A percentile compares a stretch with the other conserved stretches of the same genome.
Evolutionary conservation across 371 early-diverging fungal species (phyloP).

Genomic region (Saksenaea oblongispora): DNA sequence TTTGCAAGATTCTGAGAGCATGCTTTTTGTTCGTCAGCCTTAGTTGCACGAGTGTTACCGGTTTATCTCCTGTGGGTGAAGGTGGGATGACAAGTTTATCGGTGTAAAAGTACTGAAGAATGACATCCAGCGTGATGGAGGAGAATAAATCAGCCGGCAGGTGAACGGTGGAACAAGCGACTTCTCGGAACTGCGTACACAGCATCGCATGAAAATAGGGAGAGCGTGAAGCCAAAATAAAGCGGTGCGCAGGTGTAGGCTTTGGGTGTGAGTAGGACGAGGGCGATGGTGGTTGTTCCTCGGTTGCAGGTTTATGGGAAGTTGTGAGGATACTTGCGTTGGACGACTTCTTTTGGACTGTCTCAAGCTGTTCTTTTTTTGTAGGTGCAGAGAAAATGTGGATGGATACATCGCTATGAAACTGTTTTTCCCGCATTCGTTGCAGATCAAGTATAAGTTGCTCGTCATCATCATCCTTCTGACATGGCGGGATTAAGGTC

Average conservation of each 20-base stretch:
- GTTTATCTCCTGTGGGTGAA: conserved; percentile 7
- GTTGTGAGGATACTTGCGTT: not conserved
- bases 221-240: conserved; percentile 44
- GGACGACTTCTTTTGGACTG: conserved; percentile 8
- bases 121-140: conserved; percentile 17
- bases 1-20: conserved; percentile 38
- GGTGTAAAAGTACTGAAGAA: conserved; percentile 29
- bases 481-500: conserved; percentile 15
- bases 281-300: conserved; percentile 9
- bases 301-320: not conserved
- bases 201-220: conserved; percentile 46
- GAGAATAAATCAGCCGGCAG: conserved; percentile 29
- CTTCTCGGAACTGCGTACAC: conserved; percentile 27
- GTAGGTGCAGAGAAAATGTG: conserved; percentile 13
- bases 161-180: conserved; percentile 15
- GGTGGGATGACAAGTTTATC: conserved; percentile 19
- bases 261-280: conserved; percentile 9
- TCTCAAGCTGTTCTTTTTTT: conserved; percentile 8
- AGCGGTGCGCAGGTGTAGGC: conserved; percentile 37
- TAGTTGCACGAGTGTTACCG: conserved; percentile 8
- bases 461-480: conserved; percentile 14
- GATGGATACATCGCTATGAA: conserved; percentile 31
- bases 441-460: conserved; percentile 32
- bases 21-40: conserved; percentile 35
- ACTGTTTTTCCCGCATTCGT: conserved; percentile 24